Base-by-base conservation (phyloP, 371 early-diverging fungal genomes). In the Funneliformis caledonium region DNA sequence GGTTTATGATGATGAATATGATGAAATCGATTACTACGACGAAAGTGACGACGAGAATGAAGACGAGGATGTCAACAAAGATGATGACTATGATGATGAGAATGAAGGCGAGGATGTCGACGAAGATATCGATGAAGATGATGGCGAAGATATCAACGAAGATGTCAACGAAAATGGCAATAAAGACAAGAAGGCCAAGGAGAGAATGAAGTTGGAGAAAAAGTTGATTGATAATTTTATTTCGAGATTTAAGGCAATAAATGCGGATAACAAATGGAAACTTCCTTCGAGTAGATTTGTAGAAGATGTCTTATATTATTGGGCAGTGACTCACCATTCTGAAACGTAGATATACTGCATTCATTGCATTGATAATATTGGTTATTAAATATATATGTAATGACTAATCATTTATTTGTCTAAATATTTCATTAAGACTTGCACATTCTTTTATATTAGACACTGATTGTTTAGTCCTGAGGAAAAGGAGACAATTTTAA, bases 261-360 rank as follows among this genome's bases (percentile, higher is more conserved):
- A 31, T 52, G 12, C 7, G 11, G 52, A 72, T 33, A 33, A 72
- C 72, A 72, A 72, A 72, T 70, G 26, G 70, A 70, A 8, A 22
- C 70, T 70, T 70, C 33, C 72, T 72, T 72, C 33, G 31, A 52
- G n/a, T 1, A 72, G 72, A 72, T 72, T 72, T 72, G 52, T 72
- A 69, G 72, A 72, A 72, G 72, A 72, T 52, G 33, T 72, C 8
- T 72, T 72, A 4, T 72, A 72, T 50, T 33, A 72, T 72, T 72
- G 72, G 72, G 33, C 52, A 72, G 33, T 72, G 12, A 52, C 33
- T 52, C 33, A 52, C 2, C 52, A 10, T 72, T 72, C 33, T 12
- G 72, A 72, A 72, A 72, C 52, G 33, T 72, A 72, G 16, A 72
- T 72, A 72, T 72, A 52, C 31, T 72, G 31, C 31, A 72, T 50